A percentile compares a stretch with the other conserved stretches of the same genome.
Conservation (phyloP, 1,139 yeast species). For the Taphrina sp. region DNA sequence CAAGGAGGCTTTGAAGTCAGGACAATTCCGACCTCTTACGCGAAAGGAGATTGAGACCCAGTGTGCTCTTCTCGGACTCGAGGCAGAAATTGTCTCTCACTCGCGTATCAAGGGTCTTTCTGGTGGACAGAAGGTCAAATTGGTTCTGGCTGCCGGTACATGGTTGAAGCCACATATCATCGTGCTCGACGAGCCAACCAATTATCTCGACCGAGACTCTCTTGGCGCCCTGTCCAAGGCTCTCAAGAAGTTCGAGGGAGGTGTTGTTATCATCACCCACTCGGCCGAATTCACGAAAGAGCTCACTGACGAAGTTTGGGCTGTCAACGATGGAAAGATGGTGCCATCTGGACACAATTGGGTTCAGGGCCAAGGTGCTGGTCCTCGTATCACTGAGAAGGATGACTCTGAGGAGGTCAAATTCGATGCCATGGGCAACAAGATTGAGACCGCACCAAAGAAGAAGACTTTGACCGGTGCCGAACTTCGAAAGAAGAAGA, state of each 20-base stretch:
- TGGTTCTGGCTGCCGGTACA: conserved; percentile 99
- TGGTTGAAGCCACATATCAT: conserved; percentile 99
- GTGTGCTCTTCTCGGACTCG: conserved; percentile 98
- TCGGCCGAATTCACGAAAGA: conserved; percentile 99
- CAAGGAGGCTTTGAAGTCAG: conserved; percentile 99
- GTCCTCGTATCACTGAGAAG: conserved; percentile 87
- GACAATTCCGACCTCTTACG: conserved; percentile 99
- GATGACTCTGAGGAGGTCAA: conserved; percentile 96
- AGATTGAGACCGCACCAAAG: conserved; percentile 94
- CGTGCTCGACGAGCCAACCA: conserved; percentile 83
- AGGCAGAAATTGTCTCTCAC: conserved; percentile 98
- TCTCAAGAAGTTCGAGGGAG: conserved; percentile 97
- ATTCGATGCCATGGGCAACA: conserved; percentile 99
- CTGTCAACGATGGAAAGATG: conserved; percentile 96
- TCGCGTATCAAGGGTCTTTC: conserved; percentile 99
- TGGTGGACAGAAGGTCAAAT: conserved; percentile 99
- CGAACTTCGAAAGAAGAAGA: conserved; percentile 99
- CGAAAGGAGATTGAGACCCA: conserved; percentile 99
- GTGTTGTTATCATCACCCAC: conserved; percentile 99
- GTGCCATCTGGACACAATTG: conserved; percentile 99
- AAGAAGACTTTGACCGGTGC: conserved; percentile 97
- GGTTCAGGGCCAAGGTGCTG: conserved; percentile 99
- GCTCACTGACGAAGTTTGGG: conserved; percentile 99
- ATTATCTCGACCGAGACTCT: conserved; percentile 98
- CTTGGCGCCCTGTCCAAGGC: conserved; percentile 99